phyloP scores from a whole-genome alignment of 495 filamentous ascomycete species.

The Xylaria longipes region DNA sequence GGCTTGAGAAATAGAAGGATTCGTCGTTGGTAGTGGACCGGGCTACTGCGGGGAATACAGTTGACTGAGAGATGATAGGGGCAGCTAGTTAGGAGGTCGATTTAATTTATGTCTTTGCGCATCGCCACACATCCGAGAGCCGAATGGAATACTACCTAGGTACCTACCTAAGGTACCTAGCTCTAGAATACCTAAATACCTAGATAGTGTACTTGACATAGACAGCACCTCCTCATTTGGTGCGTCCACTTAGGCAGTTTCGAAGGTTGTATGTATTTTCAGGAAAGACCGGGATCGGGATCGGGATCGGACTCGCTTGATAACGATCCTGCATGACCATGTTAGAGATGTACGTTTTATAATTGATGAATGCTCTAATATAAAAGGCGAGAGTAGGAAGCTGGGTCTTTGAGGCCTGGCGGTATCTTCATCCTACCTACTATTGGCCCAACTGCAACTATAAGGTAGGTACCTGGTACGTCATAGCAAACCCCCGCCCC shows the following conservation, averaged over 20 bases:
- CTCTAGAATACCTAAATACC: too few relatives aligned
- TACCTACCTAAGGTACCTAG: too few relatives aligned
- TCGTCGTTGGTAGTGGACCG: neutral
- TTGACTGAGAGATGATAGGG: neutral
- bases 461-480: neutral
- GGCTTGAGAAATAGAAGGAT: neutral
- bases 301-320: conserved; percentile 7
- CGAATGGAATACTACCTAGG: neutral
- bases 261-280: too few relatives aligned
- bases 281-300: conserved; percentile 6
- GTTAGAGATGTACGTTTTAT: neutral
- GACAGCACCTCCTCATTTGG: too few relatives aligned
- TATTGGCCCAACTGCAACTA: neutral
- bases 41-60: neutral
- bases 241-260: too few relatives aligned
- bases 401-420: neutral
- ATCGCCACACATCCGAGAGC: neutral
- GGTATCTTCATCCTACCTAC: neutral
- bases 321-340: neutral
- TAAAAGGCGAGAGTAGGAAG: neutral
- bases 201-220: too few relatives aligned
- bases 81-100: neutral
- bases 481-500: neutral
- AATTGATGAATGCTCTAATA: neutral
- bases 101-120: neutral